These are phyloP conservation scores for Ogataea methylovora DNA, from an alignment of 805 yeast species.

Conservation along the genomic window DNA sequence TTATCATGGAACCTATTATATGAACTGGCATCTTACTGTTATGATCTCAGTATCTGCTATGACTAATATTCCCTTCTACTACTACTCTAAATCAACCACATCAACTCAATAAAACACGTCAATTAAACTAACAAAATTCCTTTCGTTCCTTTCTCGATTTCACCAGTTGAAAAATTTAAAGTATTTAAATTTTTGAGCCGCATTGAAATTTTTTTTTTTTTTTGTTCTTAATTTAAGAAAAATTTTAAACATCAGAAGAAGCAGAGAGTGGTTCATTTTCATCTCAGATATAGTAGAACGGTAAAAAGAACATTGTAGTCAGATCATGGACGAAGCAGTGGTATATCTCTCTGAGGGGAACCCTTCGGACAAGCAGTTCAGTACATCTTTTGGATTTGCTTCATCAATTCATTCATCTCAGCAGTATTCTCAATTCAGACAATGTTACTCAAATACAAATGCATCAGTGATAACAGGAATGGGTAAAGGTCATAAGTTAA, in stretches of 20 bases:
- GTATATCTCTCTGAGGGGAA: conserved; percentile 40
- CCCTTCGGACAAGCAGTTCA: conserved; percentile 29
- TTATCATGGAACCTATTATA: conserved; percentile 57
- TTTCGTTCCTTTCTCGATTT: too few relatives aligned
- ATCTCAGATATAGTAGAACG: too few relatives aligned
- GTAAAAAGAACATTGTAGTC: too few relatives aligned
- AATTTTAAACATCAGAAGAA: too few relatives aligned
- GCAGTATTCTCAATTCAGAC: conserved; percentile 42
- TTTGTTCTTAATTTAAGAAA: too few relatives aligned
- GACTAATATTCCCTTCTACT: too few relatives aligned
- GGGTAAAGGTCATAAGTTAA: conserved; percentile 42
- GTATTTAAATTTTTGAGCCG: neutral
- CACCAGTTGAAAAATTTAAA: neutral
- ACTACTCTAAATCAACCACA: too few relatives aligned
- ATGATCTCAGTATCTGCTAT: too few relatives aligned
- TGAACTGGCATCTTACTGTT: conserved; percentile 94
- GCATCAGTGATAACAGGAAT: conserved; percentile 42
- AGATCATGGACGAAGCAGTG: conserved; percentile 45
- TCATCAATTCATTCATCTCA: conserved; percentile 41
- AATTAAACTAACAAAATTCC: too few relatives aligned
- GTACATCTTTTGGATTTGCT: conserved; percentile 28
- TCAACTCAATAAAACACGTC: too few relatives aligned
- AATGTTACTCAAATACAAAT: conserved; percentile 38
- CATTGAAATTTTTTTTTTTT: too few relatives aligned
- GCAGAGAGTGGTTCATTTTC: too few relatives aligned